Evolutionary conservation across 768 basidiomycete species (phyloP).

Genomic region (Lactarius deliciosus): DNA sequence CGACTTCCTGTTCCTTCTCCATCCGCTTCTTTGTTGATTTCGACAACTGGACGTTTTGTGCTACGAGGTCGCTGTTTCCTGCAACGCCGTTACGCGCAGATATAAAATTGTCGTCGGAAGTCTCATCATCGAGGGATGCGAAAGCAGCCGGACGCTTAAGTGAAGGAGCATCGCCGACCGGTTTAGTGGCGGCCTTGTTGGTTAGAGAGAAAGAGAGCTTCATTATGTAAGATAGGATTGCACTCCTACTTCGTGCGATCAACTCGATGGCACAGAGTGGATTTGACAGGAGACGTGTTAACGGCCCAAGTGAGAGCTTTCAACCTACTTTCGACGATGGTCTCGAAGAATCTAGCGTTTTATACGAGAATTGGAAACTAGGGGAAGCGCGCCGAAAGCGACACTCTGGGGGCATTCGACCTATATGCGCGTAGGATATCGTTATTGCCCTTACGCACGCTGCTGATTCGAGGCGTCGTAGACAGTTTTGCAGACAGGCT

Average conservation of each 20-base stretch:
- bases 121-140: conserved; percentile 63
- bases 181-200: conserved; percentile 48
- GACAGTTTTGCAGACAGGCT: conserved; percentile 82
- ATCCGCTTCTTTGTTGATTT: conserved; percentile 69
- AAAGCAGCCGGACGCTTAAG: conserved; percentile 65
- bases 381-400: conserved; percentile 52
- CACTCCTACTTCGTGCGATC: conserved; percentile 6
- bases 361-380: conserved; percentile 35
- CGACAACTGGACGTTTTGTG: conserved; percentile 60
- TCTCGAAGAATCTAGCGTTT: conserved; percentile 35
- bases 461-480: conserved; percentile 17
- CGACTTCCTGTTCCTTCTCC: conserved; percentile 75
- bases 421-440: conserved; percentile 66
- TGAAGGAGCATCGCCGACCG: conserved; percentile 50
- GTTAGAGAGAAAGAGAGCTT: conserved; percentile 88
- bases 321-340: conserved; percentile 56
- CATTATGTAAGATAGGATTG: conserved; percentile 44
- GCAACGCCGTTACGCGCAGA: conserved; percentile 42
- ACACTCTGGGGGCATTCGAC: conserved; percentile 64
- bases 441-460: conserved; percentile 8
- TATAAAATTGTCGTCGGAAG: conserved; percentile 49
- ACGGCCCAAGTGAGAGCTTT: conserved; percentile 84
- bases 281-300: conserved; percentile 85
- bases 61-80: conserved; percentile 55
- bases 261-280: conserved; percentile 41